A percentile compares a stretch with the other conserved stretches of the same genome.
These are phyloP conservation scores for Solanum chacoense DNA, from an alignment of 305 asterid species.

Conservation along the genomic window DNA sequence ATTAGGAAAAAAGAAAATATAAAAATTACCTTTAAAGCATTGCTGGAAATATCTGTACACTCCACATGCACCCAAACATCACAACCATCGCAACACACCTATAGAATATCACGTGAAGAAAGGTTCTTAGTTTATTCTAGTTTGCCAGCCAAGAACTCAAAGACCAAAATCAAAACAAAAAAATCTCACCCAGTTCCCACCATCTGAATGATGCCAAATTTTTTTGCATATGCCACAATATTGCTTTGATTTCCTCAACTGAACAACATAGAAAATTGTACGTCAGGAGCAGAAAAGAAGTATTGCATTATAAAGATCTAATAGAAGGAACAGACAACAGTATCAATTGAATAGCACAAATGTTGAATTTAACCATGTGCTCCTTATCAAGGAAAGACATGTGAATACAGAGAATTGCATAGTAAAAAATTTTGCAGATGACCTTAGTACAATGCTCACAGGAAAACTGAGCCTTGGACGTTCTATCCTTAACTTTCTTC, in stretches of 20 bases:
- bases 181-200: constrained; percentile 86
- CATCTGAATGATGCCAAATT: constrained; percentile 93
- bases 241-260: constrained; percentile 79
- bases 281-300: not conserved
- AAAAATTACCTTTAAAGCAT: constrained; percentile 45
- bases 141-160: not conserved
- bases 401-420: not conserved
- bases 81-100: constrained; percentile 93
- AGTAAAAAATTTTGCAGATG: not conserved
- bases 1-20: not conserved
- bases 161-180: not conserved
- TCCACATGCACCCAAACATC: constrained; percentile 95
- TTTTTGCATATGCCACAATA: constrained; percentile 82
- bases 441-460: constrained; percentile 93
- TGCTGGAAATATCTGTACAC: constrained; percentile 56
- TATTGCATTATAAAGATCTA: constrained; percentile 1
- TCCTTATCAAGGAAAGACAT: not conserved
- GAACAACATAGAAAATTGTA: constrained; percentile 5
- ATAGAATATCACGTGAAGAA: constrained; percentile 7
- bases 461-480: constrained; percentile 31
- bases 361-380: not conserved
- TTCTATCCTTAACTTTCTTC: constrained; percentile 46
- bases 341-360: constrained; percentile 5
- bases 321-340: not conserved
- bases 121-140: not conserved